Evolutionary conservation across 2,329 filamentous ascomycete genomes (phyloP), one percentile per base, ranked within the genome.

Genomic region (Purpureocillium takamizusanense): DNA sequence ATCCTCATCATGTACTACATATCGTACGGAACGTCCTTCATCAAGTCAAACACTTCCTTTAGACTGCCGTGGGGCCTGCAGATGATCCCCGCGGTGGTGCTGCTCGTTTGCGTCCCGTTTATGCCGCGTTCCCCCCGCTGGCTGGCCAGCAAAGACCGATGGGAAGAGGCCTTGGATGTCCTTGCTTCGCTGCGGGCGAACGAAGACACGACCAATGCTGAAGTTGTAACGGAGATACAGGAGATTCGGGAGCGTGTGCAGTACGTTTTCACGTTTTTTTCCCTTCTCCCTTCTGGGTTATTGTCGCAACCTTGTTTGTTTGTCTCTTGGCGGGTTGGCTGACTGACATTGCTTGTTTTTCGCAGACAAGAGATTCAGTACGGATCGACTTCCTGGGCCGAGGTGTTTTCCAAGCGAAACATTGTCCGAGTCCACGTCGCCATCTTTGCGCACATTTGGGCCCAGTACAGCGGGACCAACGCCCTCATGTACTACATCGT

Each of bases 1-100:
- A 81, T 81, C 46, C 53, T 81, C 45, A 76, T 81, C 59, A 81
- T 81, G 75, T 82, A 78, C 62, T 81, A 74, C 46, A 74, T 81
- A 52, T 73, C 69, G 10, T 78, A 77, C 46, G 79, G 75, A 28
- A 74, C 72, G 53, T 74, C 69, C 37, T 76, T 69, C 51, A 70
- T 83, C 42, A 44, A 61, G 0, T 74, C 77, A 14, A 54, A 68
- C 2, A 67, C 70, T 6, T 71, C 75, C 2, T 83, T 80, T 64
- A 62, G 77, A 30, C 64, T 77, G 1, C 74, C 78, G n/a, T 81
- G 76, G 76, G 77, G 69, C 41, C 59, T 76, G 2, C 76, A 81
- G 53, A 76, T 78, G 56, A 56, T 81, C 37, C 76, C 76, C 2
- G 74, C 69, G 31, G 52, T 79, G 15, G 52, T 73, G 32, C 67